phyloP scores from a whole-genome alignment of 2,329 filamentous ascomycete species.

The Alternaria burnsii region DNA sequence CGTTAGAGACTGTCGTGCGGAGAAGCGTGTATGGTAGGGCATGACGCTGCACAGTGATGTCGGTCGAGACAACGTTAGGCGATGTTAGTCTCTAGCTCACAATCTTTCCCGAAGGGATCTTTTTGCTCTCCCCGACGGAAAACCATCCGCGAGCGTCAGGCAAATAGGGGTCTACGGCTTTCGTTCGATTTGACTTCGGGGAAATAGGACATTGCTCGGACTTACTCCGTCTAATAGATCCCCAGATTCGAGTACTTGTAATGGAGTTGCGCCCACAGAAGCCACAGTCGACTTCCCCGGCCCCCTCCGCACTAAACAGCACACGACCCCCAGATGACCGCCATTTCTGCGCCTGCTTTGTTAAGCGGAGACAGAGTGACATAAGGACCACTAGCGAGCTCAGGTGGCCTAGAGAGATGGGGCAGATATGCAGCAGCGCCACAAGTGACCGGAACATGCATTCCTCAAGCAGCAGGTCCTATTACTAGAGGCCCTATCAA shows the following conservation, averaged over 20 bases:
- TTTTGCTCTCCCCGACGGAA: constrained; percentile 30
- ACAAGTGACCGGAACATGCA: constrained; percentile 6
- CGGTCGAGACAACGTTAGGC: constrained; percentile 19
- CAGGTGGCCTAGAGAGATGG: not conserved
- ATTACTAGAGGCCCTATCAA: not conserved
- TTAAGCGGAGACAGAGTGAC: not conserved
- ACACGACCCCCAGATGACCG: constrained; percentile 1
- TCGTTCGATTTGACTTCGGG: constrained; percentile 30
- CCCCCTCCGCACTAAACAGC: not conserved
- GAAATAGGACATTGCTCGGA: constrained; percentile 31
- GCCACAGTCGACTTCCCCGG: not conserved
- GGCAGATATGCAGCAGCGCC: constrained; percentile 2
- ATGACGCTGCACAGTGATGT: constrained; percentile 31
- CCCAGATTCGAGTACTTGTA: constrained; percentile 5
- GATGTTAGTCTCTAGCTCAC: constrained; percentile 7
- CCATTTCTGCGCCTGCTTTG: constrained; percentile 1
- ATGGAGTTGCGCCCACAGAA: not conserved
- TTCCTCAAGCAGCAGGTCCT: not conserved
- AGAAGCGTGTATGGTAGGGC: constrained; percentile 24
- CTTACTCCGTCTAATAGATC: not conserved
- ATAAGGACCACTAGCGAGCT: not conserved
- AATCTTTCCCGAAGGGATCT: constrained; percentile 15
- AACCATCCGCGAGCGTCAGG: constrained; percentile 20
- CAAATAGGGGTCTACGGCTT: constrained; percentile 19
- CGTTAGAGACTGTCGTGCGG: constrained; percentile 25